Evolutionary conservation across 495 filamentous ascomycete genomes (phyloP), one percentile per base, ranked within the genome.

Genomic region (Penicillium cataractarum): DNA sequence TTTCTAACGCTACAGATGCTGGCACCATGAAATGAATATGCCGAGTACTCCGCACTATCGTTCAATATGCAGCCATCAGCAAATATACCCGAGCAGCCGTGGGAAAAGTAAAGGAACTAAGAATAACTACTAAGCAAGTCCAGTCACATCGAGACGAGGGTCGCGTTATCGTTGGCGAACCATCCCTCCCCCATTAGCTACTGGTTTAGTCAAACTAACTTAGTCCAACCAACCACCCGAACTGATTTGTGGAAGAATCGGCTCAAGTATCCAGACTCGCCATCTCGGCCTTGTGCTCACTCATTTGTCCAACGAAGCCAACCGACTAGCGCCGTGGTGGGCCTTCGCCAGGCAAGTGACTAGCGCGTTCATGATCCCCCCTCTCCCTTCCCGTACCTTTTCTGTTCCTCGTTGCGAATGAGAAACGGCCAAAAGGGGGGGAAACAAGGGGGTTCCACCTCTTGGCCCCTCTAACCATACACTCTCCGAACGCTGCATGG

Each of bases 191-290:
- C 7, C 13, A 19, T 19, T 8, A 19, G 6, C 9, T n/a, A 21
- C 40, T 42, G 8, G 21, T n/a, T 17, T 9, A 21, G 19, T 21
- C 21, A 4, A 39, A 39, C 13, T 39, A 17, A 17, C 13, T 39
- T 39, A 3, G n/a, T 17, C 26, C 55, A 22, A 27, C 39, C 39
- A 31, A 24, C 55, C 9, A 19, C 26, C 26, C 19, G 21, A 46
- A 22, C 29, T 51, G 57, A 62, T 62, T 62, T 42, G 54, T 57
- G 60, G 60, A 62, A 62, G 60, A 62, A 29, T 15, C 40, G 44
- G 37, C 27, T 61, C 51, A 46, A 26, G 27, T 49, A 49, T 17
- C 26, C 42, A 33, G 9, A 10, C 49, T 50, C 48, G 21, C 21
- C 21, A 50, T 29, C 13, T 50, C 10, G 46, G 46, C 12, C 39